Evolutionary conservation across 225 moss, liverwort and hornwort species (phyloP), one percentile per base, ranked within the genome.

Genomic region (Polytrichum commune): DNA sequence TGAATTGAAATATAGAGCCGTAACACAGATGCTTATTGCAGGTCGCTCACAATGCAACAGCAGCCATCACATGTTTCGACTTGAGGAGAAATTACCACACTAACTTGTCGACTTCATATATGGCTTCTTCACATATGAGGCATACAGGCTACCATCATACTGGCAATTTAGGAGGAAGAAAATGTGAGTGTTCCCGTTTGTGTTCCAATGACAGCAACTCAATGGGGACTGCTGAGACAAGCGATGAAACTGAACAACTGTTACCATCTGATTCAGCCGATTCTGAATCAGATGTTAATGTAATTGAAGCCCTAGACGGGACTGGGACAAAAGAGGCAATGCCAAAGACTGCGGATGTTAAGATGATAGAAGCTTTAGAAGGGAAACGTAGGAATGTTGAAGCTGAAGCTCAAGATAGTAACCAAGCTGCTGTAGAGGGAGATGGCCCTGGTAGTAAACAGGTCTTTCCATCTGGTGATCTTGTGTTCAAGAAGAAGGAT

Each of bases 381-480:
- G 84, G 79, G 63, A 79, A 84, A 73, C 46, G 46, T 60, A 27
- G 23, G 26, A 76, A 18, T 38, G 71, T 69, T 66, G 78, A 71
- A 53, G 30, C 8, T 24, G 73, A 54, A 18, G 64, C 64, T 30
- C 30, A 75, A 61, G 62, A 5, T 23, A 75, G 18, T 66, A 60
- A 54, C 57, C 33, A 75, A 33, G 66, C 32, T 56, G 55, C 54
- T 63, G 68, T 29, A 55, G 72, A 69, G 46, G 80, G 72, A 20
- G 92, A 93, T 70, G 89, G 86, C 55, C 78, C 90, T 5, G 73
- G 76, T 33, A 74, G 77, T 18, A 63, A 72, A 30, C 85, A 88
- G 80, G 85, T 71, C 66, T 90, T 81, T 70, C 92, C 97, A 53
- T 79, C 92, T 78, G 97, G 94, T 38, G 92, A 94, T 19, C 82